Conservation (phyloP, 2,329 filamentous ascomycete genomes). For the Rutstroemia sp. region DNA sequence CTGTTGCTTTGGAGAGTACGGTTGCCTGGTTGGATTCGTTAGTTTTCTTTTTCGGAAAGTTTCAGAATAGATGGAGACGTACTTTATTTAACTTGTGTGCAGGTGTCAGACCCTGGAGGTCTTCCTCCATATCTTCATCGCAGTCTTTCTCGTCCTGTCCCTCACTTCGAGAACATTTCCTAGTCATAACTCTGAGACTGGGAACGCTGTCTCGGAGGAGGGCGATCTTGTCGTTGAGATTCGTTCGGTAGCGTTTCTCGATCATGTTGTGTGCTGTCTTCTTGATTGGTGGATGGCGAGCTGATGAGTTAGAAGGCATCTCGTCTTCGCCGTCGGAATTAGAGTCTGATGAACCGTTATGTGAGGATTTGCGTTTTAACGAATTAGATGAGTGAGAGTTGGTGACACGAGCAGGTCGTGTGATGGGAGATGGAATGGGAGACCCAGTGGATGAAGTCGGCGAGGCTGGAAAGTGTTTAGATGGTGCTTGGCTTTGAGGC, state of each 20-base stretch:
- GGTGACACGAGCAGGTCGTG: slow-evolving; percentile 33
- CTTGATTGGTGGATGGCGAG: slow-evolving; percentile 44
- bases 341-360: slow-evolving; percentile 15
- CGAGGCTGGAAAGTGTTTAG: slow-evolving; percentile 31
- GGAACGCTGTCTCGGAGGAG: slow-evolving; percentile 68
- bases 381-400: slow-evolving; percentile 32
- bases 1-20: slow-evolving; percentile 85
- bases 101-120: slow-evolving; percentile 51
- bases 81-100: slow-evolving; percentile 65
- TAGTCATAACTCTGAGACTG: slow-evolving; percentile 49
- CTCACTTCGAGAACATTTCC: slow-evolving; percentile 40
- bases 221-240: slow-evolving; percentile 77
- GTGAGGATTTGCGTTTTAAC: slow-evolving; percentile 30
- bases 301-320: slow-evolving; percentile 31
- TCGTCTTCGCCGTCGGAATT: slow-evolving; percentile 39
- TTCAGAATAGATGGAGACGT: not conserved
- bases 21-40: slow-evolving; percentile 18
- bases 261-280: slow-evolving; percentile 83
- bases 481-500: slow-evolving; percentile 41
- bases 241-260: slow-evolving; percentile 77
- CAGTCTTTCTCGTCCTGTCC: slow-evolving; percentile 28
- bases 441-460: slow-evolving; percentile 43
- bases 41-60: not conserved
- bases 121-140: slow-evolving; percentile 34
- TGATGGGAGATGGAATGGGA: slow-evolving; percentile 38